Base-by-base conservation (phyloP, 306 rosid genomes). In the Begonia masoniana region DNA sequence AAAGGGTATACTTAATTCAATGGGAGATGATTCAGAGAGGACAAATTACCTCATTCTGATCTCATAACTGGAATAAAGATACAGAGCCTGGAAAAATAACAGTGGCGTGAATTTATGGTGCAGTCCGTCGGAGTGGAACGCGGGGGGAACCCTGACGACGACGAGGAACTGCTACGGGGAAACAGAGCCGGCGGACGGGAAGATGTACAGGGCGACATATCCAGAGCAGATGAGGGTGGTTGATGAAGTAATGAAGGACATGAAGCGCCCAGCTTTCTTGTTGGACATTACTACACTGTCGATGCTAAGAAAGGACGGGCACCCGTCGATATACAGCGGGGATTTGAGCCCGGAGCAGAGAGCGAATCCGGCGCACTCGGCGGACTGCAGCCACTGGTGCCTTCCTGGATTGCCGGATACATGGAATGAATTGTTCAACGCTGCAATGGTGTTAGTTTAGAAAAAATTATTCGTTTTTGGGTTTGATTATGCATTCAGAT, bases 331-430 rank as follows among this genome's bases (percentile, higher is more conserved):
- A 55, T 91, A 91, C 47, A 81, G 82, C 21, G 96, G 99, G 3
- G 96, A 91, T 55, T 70, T 91, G 69, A 86, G 62, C 54, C 93
- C 95, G 5, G 63, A 64, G 36, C 96, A 91, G 58, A 70, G 81
- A 61, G 82, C 92, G 16, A 83, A 83, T 50, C 99, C 93, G 10
- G 74, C 57, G 8, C 70, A 69, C 52, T 79, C 94, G 0, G 84
- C 96, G 11, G 99, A 83, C 72, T 86, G 96, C 47, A 92, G 99
- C 75, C 99, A 83, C 71, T 92, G 96, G 99, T 86, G 99, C 68
- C 93, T 92, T 62, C 94, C 93, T 70, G 96, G 94, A 10, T 61
- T 92, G 64, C 96, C 96, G 39, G 96, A 92, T 75, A 77, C 95
- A 62, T 92, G 95, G 96, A 91, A 91, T 67, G 69, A 86, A 55